Evolutionary conservation across 225 moss, liverwort and hornwort species (phyloP), one percentile per base, ranked within the genome.

Genomic region (Polytrichum commune): DNA sequence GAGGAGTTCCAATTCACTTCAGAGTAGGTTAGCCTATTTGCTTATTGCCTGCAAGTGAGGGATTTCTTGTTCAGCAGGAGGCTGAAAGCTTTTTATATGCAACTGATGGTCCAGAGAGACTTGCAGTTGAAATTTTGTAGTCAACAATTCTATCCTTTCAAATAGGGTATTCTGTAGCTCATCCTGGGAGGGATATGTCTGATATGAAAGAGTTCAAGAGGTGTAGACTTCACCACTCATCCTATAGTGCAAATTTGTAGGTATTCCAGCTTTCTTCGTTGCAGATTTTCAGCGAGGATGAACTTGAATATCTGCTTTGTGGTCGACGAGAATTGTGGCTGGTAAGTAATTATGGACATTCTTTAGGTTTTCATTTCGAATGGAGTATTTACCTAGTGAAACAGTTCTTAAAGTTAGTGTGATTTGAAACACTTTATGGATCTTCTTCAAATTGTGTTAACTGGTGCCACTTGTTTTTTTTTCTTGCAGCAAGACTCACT

Each of bases 281-380:
- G 63, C 95, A 93, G 86, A 91, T 98, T 54, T 98, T 95, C 62
- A 87, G 83, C 53, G 98, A 93, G 79, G 91, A 91, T 53, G 98
- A 98, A 76, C 70, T 95, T 56, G 95, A 98, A 67, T 95, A 91
- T 72, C 78, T 98, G 69, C 83, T 98, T 19, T 98, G 98, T 70
- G 98, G 95, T 73, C 87, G 89, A 70, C 83, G 91, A 72, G 98
- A 98, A 76, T 81, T 93, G 18, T 98, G 98, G 98, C 84, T 67
- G 89, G 98, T 98, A 81, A 80, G 92, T 78, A 1, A 9, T 54
- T 18, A 66, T 28, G 19, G n/a, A 68, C 58, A 22, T 58, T 20
- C 46, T 46, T 38, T 46, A 46, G 46, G 46, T 46, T 46, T 46
- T 46, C 2, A 46, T 46, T 16, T 46, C 0, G 0, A 46, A 38